phyloP scores from a whole-genome alignment of 129 eudicot species.

The Gnaphalium uliginosum region DNA sequence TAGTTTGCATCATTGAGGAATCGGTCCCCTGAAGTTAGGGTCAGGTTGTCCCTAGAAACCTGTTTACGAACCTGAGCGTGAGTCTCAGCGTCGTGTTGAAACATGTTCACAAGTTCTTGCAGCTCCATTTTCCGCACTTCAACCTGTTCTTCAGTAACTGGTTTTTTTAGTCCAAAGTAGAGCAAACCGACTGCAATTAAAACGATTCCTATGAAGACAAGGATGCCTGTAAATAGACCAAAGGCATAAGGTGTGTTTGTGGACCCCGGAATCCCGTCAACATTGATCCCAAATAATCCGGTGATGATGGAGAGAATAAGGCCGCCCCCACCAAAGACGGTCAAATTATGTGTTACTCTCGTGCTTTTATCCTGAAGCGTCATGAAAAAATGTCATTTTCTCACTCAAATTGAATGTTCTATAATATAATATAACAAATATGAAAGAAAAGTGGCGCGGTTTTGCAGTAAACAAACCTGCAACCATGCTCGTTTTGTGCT shows the following conservation, averaged over 20 bases:
- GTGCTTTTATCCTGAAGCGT: constrained; percentile 74
- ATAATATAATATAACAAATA: background rate
- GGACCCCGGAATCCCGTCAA: constrained; percentile 89
- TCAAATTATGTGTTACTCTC: constrained; percentile 82
- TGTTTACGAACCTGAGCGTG: constrained; percentile 91
- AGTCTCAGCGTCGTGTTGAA: constrained; percentile 95
- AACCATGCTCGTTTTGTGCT: constrained; percentile 93
- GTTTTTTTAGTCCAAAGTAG: constrained; percentile 79
- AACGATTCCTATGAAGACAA: constrained; percentile 52
- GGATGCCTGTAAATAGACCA: constrained; percentile 72
- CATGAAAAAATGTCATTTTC: constrained; percentile 14
- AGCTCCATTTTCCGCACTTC: constrained; percentile 81
- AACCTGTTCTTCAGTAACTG: constrained; percentile 74
- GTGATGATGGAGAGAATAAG: constrained; percentile 85
- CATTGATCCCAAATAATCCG: constrained; percentile 86
- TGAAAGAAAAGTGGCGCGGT: background rate
- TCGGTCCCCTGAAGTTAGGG: constrained; percentile 53
- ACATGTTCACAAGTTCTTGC: constrained; percentile 78
- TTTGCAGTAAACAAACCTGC: constrained; percentile 52
- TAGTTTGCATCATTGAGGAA: constrained; percentile 57
- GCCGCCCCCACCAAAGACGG: constrained; percentile 93
- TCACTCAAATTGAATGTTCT: background rate
- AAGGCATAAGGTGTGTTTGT: constrained; percentile 78
- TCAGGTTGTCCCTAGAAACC: constrained; percentile 54
- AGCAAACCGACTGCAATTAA: constrained; percentile 67